These are phyloP conservation scores for Aspergillus transmontanensis DNA, from an alignment of 2,329 filamentous ascomycete species.

Conservation along the genomic window DNA sequence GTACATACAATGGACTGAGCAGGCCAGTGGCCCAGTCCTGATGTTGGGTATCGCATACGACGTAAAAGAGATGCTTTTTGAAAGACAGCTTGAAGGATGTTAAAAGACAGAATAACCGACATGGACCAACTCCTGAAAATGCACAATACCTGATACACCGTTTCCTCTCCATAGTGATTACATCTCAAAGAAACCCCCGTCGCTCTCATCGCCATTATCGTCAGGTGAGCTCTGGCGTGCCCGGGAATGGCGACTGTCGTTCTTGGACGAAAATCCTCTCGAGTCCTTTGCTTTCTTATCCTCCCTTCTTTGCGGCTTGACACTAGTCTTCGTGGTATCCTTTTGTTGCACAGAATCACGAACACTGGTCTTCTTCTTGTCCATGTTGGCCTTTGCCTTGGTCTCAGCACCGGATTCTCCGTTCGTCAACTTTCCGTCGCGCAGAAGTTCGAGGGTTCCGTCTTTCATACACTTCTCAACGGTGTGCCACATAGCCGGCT, in stretches of 20 bases:
- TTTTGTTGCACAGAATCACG: neutral
- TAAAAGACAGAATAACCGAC: conserved; percentile 7
- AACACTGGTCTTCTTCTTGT: conserved; percentile 11
- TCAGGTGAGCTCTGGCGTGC: conserved; percentile 2
- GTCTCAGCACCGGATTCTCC: neutral
- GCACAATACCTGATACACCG: conserved; percentile 8
- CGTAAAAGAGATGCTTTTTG: conserved; percentile 7
- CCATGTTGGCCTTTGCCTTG: conserved; percentile 16
- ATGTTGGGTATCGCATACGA: conserved; percentile 21
- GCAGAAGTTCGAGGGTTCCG: conserved; percentile 44
- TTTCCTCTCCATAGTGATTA: conserved; percentile 4
- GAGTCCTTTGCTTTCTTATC: conserved; percentile 9
- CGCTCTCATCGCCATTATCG: conserved; percentile 33
- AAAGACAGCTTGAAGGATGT: conserved; percentile 5
- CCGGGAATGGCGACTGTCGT: neutral
- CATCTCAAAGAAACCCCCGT: conserved; percentile 46
- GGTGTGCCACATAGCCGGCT: conserved; percentile 47
- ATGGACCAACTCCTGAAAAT: conserved; percentile 23
- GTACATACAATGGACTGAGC: conserved; percentile 6
- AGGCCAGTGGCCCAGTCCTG: neutral
- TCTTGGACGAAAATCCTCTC: conserved; percentile 3
- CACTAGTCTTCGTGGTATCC: conserved; percentile 4
- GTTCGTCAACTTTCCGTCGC: conserved; percentile 41
- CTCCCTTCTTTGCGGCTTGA: conserved; percentile 11
- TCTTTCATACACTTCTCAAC: conserved; percentile 50